Base-by-base conservation (phyloP, 2,329 filamentous ascomycete species). In the Penicillium brevicompactum region DNA sequence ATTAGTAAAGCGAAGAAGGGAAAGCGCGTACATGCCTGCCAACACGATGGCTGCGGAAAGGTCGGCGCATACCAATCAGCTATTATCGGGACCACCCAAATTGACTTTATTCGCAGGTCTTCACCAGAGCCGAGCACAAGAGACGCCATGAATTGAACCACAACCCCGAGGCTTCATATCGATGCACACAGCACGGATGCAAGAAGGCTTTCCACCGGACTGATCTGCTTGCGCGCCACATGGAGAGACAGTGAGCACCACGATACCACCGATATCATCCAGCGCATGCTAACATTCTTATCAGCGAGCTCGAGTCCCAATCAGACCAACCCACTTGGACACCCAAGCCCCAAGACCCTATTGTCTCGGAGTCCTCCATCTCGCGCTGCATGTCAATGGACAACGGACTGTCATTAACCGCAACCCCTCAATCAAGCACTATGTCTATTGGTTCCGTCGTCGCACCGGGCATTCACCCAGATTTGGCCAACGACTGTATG, bases 1-100 rank as follows among this genome's bases (percentile, higher is more conserved):
- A 74, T 80, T 60, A 81, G 78, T 69, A 81, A 80, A 64, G 78
- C 78, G 11, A 81, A 80, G 69, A 81, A 81, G 65, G 78, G 78
- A 30, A 80, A 80, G 65, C 75, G 77, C 49, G 78, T 81, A 13
- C 78, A 81, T 61, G 72, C 72, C 8, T 81, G 78, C 61, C 72
- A 78, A 54, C 78, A 69, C 56, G 75, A 76, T 14, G 77, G 78
- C 38, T 81, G 78, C 62, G 71, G 70, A 57, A 81, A 81, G 73
- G 77, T 79, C 58, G 56, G 73, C 64, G 38, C 44, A 22, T 43
- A 42, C 51, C 53, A 44, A 56, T 46, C 30, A 52, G 34, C 4
- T 18, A n/a, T 11, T 11, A 8, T 42, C 40, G 30, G 18, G 13
- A 49, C 34, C 55, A 50, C 62, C 27, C 53, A 32, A 55, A 52